Evolutionary conservation across 2,329 filamentous ascomycete genomes (phyloP).

Genomic region (Xenoacremonium recifei): DNA sequence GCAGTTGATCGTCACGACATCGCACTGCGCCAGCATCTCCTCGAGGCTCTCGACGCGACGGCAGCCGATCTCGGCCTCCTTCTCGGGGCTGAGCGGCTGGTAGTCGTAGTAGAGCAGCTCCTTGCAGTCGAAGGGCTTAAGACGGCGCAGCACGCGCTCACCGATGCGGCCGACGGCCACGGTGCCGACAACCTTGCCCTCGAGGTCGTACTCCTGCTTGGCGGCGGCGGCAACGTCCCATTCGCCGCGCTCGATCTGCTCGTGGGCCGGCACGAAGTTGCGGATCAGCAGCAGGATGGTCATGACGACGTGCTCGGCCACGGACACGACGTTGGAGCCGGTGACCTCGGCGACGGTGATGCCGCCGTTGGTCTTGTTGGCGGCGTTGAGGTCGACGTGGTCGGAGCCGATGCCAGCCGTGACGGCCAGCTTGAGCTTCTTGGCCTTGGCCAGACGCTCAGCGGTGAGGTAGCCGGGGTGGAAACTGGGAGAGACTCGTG

Average conservation of each 20-base stretch:
- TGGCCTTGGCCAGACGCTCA: conserved; percentile 94
- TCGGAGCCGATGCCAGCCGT: conserved; percentile 98
- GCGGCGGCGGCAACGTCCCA: conserved; percentile 96
- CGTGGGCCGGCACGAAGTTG: conserved; percentile 98
- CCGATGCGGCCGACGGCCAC: conserved; percentile 97
- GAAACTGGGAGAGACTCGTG: conserved; percentile 63
- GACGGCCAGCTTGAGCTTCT: conserved; percentile 97
- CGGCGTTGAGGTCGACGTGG: conserved; percentile 94
- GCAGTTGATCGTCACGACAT: conserved; percentile 99
- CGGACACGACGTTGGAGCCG: conserved; percentile 96
- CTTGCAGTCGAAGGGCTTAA: conserved; percentile 99
- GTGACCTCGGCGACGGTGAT: conserved; percentile 97
- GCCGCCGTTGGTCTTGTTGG: conserved; percentile 98
- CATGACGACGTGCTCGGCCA: conserved; percentile 99
- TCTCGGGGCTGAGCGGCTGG: conserved; percentile 83
- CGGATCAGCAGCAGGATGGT: conserved; percentile 94
- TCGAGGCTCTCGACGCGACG: conserved; percentile 84
- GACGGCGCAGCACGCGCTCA: conserved; percentile 92
- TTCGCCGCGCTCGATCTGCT: conserved; percentile 83
- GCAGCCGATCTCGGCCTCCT: conserved; percentile 94
- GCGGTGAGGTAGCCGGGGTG: conserved; percentile 97
- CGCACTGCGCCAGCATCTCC: conserved; percentile 92
- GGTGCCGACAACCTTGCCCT: conserved; percentile 96
- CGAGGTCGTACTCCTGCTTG: conserved; percentile 98
- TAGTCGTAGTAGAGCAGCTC: conserved; percentile 99